These are phyloP conservation scores for Boletus pseudo-olivaceus DNA, from an alignment of 768 basidiomycete species.

Conservation along the genomic window DNA sequence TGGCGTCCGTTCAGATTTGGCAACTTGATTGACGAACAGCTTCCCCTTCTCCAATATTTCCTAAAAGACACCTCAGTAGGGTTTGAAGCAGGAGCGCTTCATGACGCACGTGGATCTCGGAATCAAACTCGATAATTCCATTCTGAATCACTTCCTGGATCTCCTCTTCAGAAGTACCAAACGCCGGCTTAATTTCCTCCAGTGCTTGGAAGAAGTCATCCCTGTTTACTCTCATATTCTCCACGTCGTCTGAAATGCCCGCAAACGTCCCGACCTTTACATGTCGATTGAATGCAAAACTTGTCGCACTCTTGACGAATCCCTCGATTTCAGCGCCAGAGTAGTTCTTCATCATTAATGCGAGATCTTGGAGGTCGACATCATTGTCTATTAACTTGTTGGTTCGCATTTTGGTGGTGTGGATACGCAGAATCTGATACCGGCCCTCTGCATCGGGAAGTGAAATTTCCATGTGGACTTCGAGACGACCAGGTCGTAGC, in stretches of 20 bases:
- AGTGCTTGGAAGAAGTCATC: constrained; percentile 87
- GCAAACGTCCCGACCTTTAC: constrained; percentile 98
- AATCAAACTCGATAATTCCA: constrained; percentile 89
- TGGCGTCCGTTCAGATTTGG: constrained; percentile 84
- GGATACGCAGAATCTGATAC: constrained; percentile 90
- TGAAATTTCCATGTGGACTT: constrained; percentile 99
- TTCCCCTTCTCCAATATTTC: constrained; percentile 82
- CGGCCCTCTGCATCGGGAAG: constrained; percentile 93
- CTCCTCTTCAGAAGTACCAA: constrained; percentile 97
- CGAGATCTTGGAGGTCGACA: constrained; percentile 81
- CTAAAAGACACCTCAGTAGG: constrained; percentile 38
- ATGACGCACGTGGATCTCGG: constrained; percentile 60
- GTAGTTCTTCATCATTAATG: constrained; percentile 89
- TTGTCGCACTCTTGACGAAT: constrained; percentile 95
- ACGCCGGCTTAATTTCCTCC: constrained; percentile 93
- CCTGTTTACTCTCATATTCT: constrained; percentile 84
- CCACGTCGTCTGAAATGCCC: constrained; percentile 93
- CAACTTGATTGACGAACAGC: constrained; percentile 91
- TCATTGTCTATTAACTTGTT: constrained; percentile 88
- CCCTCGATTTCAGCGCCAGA: constrained; percentile 96
- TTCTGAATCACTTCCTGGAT: constrained; percentile 90
- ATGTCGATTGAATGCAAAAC: constrained; percentile 96
- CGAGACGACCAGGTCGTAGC: constrained; percentile 94
- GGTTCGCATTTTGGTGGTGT: constrained; percentile 89
- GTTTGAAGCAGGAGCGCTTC: not conserved